Conservation (phyloP, 2,329 filamentous ascomycete genomes). For the Aspergillus sp. region DNA sequence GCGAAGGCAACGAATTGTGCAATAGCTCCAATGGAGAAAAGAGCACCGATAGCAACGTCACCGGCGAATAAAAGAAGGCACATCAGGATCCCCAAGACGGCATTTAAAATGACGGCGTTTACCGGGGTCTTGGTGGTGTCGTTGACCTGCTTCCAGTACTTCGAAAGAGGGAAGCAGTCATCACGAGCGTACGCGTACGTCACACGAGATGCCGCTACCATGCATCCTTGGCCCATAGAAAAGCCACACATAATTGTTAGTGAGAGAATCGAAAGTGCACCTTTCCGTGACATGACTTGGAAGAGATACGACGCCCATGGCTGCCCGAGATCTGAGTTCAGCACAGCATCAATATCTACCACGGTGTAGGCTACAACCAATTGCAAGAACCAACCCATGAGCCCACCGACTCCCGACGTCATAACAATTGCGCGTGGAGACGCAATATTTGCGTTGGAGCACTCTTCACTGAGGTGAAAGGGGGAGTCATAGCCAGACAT, state of each 20-base stretch:
- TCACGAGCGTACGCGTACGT: conserved; percentile 74
- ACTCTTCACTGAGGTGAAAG: conserved; percentile 74
- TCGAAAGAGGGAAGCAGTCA: conserved; percentile 65
- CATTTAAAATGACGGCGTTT: conserved; percentile 70
- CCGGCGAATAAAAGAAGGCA: conserved; percentile 67
- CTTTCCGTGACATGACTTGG: conserved; percentile 62
- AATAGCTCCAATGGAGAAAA: conserved; percentile 70
- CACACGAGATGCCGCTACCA: conserved; percentile 66
- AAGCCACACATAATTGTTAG: conserved; percentile 70
- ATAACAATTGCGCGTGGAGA: conserved; percentile 70
- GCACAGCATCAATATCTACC: conserved; percentile 58
- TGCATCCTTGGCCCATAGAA: conserved; percentile 71
- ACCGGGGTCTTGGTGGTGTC: conserved; percentile 63
- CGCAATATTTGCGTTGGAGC: conserved; percentile 69
- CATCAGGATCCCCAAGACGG: conserved; percentile 58
- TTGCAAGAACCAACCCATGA: conserved; percentile 72
- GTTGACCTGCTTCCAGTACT: conserved; percentile 62
- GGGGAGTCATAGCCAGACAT: conserved; percentile 68
- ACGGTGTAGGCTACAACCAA: conserved; percentile 72
- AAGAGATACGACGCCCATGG: conserved; percentile 70
- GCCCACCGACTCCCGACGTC: conserved; percentile 64
- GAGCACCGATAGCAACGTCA: conserved; percentile 61
- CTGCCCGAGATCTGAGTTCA: conserved; percentile 64
- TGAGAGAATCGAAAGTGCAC: conserved; percentile 62
- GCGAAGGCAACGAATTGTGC: conserved; percentile 60